These are phyloP conservation scores for Trametopsis cervina DNA, from an alignment of 768 basidiomycete species.

Conservation along the genomic window DNA sequence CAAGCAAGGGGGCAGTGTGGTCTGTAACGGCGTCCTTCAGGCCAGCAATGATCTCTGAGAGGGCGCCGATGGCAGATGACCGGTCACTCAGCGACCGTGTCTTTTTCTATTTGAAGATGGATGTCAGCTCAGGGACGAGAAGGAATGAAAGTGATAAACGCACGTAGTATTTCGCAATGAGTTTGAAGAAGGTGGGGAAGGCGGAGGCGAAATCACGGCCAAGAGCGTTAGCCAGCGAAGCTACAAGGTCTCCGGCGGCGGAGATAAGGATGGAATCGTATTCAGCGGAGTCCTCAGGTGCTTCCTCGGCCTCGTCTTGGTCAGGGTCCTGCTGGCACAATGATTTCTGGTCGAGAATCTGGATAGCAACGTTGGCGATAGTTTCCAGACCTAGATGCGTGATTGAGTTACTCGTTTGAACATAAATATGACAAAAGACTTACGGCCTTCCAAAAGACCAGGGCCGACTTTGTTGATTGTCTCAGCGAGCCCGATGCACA, in stretches of 20 bases:
- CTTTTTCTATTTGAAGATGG: slow-evolving; percentile 52
- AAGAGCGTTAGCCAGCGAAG: slow-evolving; percentile 79
- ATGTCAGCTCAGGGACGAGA: slow-evolving; percentile 4
- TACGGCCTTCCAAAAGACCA: slow-evolving; percentile 72
- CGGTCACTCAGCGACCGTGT: slow-evolving; percentile 85
- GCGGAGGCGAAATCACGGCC: slow-evolving; percentile 77
- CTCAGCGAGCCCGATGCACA: slow-evolving; percentile 87
- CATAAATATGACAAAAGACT: no score
- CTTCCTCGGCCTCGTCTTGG: slow-evolving; percentile 81
- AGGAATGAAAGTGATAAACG: slow-evolving; percentile 24
- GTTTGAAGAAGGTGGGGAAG: slow-evolving; percentile 81
- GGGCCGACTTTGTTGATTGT: slow-evolving; percentile 91
- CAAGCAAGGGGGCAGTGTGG: slow-evolving; percentile 73
- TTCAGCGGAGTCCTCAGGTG: slow-evolving; percentile 87
- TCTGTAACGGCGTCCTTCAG: slow-evolving; percentile 84
- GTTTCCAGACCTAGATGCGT: slow-evolving; percentile 53
- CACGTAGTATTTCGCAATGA: slow-evolving; percentile 90
- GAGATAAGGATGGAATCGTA: slow-evolving; percentile 95
- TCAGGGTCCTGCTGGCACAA: slow-evolving; percentile 96
- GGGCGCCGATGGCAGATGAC: slow-evolving; percentile 86
- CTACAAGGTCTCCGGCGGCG: slow-evolving; percentile 90
- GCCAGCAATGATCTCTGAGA: slow-evolving; percentile 93
- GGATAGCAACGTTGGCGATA: slow-evolving; percentile 74
- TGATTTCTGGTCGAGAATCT: slow-evolving; percentile 90
- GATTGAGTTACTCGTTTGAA: no score